Evolutionary conservation across 2,329 filamentous ascomycete genomes (phyloP), one percentile per base, ranked within the genome.

Genomic region (Capronia epimyces): DNA sequence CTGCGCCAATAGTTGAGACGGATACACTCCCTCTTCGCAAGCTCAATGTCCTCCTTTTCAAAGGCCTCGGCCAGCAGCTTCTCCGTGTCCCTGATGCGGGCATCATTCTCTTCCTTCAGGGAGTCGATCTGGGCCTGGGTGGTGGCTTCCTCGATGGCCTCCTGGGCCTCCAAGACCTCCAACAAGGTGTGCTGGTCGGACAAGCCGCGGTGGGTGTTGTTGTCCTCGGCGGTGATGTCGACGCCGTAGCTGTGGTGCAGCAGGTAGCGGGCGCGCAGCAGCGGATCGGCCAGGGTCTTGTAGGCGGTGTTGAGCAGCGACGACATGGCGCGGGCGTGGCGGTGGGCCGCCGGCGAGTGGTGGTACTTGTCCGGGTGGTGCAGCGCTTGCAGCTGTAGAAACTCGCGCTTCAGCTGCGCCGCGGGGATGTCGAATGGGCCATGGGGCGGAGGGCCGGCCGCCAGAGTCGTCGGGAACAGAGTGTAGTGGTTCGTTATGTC

Each of bases 301-400:
- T 94, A 97, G 0, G 93, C 93, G 59, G 89, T 84, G 75, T 97
- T 97, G 67, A 97, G 90, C 21, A 81, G 78, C 6, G 88, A 80
- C 8, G 86, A 93, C n/a, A 83, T 74, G 0, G 82, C 86, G 67
- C 94, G 87, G 16, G 89, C 89, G 42, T 78, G 73, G 34, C 72
- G 70, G 61, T 82, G 82, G 31, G 71, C 64, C 3, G 70, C 58
- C 9, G 58, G 45, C 2, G 66, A 66, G 3, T 64, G 52, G 63
- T 61, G 71, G 61, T 71, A 84, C 75, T 67, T 75, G 64, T 66
- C 75, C 34, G 60, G 76, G 57, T 60, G 80, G 50, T 66, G 71
- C 60, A 58, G 63, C 57, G 60, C 80, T 71, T 98, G 93, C 1
- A 96, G 79, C 53, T 81, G 79, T 12, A 97, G 81, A 71, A 95